Evolutionary conservation across 169 alveolate genomes (phyloP), one percentile per base, ranked within the genome.

Genomic region (Babesia gibsoni): DNA sequence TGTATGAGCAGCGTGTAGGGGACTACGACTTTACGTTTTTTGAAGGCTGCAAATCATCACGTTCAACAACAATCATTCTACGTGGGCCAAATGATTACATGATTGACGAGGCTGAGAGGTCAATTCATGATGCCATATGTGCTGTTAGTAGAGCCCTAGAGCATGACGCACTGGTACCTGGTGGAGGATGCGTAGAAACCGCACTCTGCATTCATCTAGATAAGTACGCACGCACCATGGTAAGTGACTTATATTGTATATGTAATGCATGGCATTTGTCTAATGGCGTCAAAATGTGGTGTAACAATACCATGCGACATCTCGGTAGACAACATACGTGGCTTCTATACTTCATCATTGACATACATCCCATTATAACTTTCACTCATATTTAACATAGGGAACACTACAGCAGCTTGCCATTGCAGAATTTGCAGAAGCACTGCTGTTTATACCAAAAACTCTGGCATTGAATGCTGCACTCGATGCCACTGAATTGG

Each of bases 171-270:
- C 92, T 92, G 54, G 91, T 89, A 4, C 91, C 98, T 6, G 99
- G 99, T 25, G 99, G 99, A 18, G 99, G 99, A 5, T 97, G 99
- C 30, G 99, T 96, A 25, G 99, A 98, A 84, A 95, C 97, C 14
- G 97, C 99, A n/a, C 81, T 98, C 25, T 94, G 98, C 72, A 89
- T 97, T 16, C 93, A 96, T 70, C 84, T 98, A 39, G 99, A 98
- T 67, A 97, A 96, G 57, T 94, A 73, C 81, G 98, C 99, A 0
- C 93, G 99, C 59, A 96, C 98, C 25, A 90, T 96, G 52, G 93
- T 78, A 36, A 29, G 67, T 35, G 22, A 23, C 18, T 30, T 25
- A 48, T 56, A 45, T 22, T 25, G 27, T 16, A 29, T 12, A 25
- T 52, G 23, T 29, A 32, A n/a, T 18, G 27, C 12, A 18, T 22